phyloP scores from a whole-genome alignment of 1,284 basidiomycete species.

The Ustilago loliicola region DNA sequence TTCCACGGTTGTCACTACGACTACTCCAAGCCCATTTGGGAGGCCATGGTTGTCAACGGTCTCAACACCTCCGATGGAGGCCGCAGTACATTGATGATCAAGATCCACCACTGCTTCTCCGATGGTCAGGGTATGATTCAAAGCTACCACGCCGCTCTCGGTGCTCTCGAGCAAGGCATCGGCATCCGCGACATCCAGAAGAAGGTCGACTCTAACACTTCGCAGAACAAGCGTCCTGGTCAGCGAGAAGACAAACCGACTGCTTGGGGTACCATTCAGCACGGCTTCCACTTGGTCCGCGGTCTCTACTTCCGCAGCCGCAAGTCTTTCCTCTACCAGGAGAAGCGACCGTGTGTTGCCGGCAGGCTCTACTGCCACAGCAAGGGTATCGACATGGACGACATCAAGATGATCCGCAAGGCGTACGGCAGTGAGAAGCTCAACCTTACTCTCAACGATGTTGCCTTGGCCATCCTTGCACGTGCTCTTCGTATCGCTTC shows the following conservation, averaged over 20 bases:
- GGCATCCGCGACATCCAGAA: slow-evolving; percentile 64
- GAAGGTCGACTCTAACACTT: slow-evolving; percentile 58
- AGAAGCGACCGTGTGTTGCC: slow-evolving; percentile 35
- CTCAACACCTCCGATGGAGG: slow-evolving; percentile 65
- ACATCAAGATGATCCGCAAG: slow-evolving; percentile 68
- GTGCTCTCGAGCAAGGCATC: slow-evolving; percentile 57
- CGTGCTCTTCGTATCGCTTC: slow-evolving; percentile 67
- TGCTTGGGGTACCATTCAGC: slow-evolving; percentile 60
- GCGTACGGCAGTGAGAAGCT: slow-evolving; percentile 59
- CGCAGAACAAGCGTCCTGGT: slow-evolving; percentile 57
- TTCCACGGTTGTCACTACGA: slow-evolving; percentile 67
- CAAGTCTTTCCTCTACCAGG: slow-evolving; percentile 63
- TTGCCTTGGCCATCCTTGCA: slow-evolving; percentile 65
- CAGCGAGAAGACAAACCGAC: slow-evolving; percentile 61
- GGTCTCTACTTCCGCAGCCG: slow-evolving; percentile 67
- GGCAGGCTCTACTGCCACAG: slow-evolving; percentile 66
- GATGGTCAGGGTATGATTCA: slow-evolving; percentile 70
- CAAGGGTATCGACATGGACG: slow-evolving; percentile 64
- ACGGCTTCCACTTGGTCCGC: slow-evolving; percentile 57
- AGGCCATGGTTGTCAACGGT: slow-evolving; percentile 68
- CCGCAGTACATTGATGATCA: slow-evolving; percentile 68
- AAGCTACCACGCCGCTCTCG: slow-evolving; percentile 68
- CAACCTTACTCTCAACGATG: slow-evolving; percentile 68
- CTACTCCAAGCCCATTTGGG: slow-evolving; percentile 69
- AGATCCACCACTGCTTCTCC: slow-evolving; percentile 69